Percentiles rank a stretch among this genome's conserved stretches.
Evolutionary conservation across 176 grass and related monocot genomes (phyloP).

Genomic region (Triticum monococcum): DNA sequence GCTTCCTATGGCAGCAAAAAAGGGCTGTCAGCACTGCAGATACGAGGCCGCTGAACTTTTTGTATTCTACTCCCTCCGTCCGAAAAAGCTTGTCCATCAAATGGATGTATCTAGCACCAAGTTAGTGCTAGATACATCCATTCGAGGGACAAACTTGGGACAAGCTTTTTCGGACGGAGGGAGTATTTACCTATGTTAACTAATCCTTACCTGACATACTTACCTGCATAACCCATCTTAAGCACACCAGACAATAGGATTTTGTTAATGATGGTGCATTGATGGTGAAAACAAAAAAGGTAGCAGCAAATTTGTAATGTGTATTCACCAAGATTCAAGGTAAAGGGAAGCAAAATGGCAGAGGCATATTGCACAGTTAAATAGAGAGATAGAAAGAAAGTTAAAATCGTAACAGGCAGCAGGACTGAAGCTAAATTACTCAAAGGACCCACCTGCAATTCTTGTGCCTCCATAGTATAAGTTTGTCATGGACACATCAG

Average conservation of each 20-base stretch:
- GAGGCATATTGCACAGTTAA: not conserved
- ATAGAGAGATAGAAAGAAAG: not conserved
- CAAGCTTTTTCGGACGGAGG: too few relatives aligned
- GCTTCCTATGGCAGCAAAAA: not conserved
- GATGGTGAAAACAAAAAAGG: not conserved
- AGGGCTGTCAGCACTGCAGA: not conserved
- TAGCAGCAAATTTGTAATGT: not conserved
- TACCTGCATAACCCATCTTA: not conserved
- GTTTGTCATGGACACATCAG: constrained; percentile 92
- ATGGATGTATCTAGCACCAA: too few relatives aligned
- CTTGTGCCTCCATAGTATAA: constrained; percentile 86
- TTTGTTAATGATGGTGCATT: constrained; percentile 5
- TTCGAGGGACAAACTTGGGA: too few relatives aligned
- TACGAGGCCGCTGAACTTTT: not conserved
- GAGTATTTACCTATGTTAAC: not conserved
- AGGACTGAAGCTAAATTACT: not conserved
- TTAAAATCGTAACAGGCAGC: not conserved
- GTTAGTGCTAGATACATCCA: too few relatives aligned
- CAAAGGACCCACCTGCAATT: constrained; percentile 65
- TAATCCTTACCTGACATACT: constrained; percentile 1
- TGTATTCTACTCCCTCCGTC: too few relatives aligned
- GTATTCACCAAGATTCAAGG: constrained; percentile 14
- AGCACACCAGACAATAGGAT: not conserved
- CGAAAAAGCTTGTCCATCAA: too few relatives aligned
- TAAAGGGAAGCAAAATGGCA: constrained; percentile 10